Evolutionary conservation across 345 rosid species (phyloP), one percentile per base, ranked within the genome.

Genomic region (Anastatica hierochuntica): DNA sequence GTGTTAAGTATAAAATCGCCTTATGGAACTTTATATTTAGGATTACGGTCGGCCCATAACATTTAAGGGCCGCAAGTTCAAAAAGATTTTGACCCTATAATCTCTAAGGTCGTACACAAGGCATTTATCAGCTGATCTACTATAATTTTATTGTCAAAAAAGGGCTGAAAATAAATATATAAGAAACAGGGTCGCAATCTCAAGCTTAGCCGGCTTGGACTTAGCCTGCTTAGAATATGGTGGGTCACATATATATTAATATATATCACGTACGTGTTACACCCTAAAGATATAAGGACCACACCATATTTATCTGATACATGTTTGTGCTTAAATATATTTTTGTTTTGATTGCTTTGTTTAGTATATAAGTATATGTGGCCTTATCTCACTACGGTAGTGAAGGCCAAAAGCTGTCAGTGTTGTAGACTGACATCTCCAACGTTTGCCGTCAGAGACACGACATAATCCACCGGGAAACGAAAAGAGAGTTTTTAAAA

Each of bases 401-500:
- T 16, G 58, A 42, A 3, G 3, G 52, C 51, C 63, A 43, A 7
- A 35, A 24, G 14, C 26, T 34, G 43, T 57, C 58, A 49, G 10
- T 49, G 51, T 40, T 55, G 20, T 8, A 21, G n/a, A 48, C 41
- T 3, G 45, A 16, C 5, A 39, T 9, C 14, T 48, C 45, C 49
- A 58, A 50, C 30, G 5, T 66, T 50, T 66, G 59, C 59, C 70
- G 15, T 58, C 35, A 18, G 53, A 36, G 31, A 36, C 43, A 66
- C 70, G 70, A 64, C 64, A 56, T 6, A 49, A 49, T 34, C 51
- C 69, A 56, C 56, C 56, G 44, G 52, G 44, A 13, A 49, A 30
- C 8, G 31, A 48, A 46, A 29, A 35, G 13, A 21, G 14, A 39
- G 40, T 16, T 55, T 45, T 27, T 10, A n/a, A n/a, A 27, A 38